Percentiles rank a stretch among this genome's conserved stretches.
These are phyloP conservation scores for Aspergillus fumigatus DNA, from an alignment of 2,329 filamentous ascomycete species.

Conservation along the genomic window DNA sequence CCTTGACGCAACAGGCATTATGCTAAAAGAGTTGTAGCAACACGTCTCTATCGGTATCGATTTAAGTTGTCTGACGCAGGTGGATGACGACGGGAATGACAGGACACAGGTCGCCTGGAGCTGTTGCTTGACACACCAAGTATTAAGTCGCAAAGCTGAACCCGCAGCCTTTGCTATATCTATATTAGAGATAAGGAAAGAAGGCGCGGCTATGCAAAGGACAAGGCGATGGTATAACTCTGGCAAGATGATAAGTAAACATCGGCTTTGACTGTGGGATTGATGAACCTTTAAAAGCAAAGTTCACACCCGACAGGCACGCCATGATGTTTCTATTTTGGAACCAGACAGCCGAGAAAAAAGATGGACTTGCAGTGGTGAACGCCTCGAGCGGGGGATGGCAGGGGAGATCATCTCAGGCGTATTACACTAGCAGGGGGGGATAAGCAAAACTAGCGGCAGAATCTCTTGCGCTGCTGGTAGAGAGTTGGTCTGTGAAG, in stretches of 20 bases:
- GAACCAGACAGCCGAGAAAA: constrained; percentile 13
- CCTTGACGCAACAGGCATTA: constrained; percentile 16
- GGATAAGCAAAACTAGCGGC: constrained; percentile 4
- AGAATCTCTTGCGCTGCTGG: background rate
- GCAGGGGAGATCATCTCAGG: constrained; percentile 11
- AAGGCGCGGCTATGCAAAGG: constrained; percentile 20
- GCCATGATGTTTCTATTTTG: constrained; percentile 22
- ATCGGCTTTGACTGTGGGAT: constrained; percentile 12
- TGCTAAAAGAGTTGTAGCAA: constrained; percentile 1
- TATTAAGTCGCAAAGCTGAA: constrained; percentile 35
- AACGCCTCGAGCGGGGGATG: constrained; percentile 7
- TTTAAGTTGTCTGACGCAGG: background rate
- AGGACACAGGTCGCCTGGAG: constrained; percentile 13
- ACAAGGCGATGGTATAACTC: constrained; percentile 17
- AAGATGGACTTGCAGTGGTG: constrained; percentile 13
- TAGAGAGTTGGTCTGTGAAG: constrained; percentile 11
- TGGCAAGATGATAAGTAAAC: constrained; percentile 6
- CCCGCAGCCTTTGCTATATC: constrained; percentile 38
- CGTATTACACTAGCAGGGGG: constrained; percentile 3
- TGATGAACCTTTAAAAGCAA: constrained; percentile 20
- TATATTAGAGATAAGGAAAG: constrained; percentile 25
- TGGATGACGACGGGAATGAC: constrained; percentile 7
- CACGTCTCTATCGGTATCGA: background rate
- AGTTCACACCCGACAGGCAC: constrained; percentile 7
- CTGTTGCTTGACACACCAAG: constrained; percentile 4